Conservation (phyloP, 2,329 filamentous ascomycete species). For the Clonostachys byssicola region DNA sequence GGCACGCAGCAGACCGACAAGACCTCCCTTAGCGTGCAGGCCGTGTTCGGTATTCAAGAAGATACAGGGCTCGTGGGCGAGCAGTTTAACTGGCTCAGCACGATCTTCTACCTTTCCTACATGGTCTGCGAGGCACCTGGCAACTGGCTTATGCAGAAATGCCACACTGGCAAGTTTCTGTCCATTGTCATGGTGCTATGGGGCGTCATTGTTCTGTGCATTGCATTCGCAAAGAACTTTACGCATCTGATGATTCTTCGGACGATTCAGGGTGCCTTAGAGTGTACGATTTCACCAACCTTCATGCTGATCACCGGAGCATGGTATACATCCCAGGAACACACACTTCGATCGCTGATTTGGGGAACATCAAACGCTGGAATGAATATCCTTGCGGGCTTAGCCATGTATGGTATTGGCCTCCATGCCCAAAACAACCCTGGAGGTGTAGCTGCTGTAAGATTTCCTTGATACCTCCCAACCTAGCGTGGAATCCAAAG, state of each 20-base stretch:
- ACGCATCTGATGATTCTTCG: conserved; percentile 19
- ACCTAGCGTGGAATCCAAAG: too few relatives aligned
- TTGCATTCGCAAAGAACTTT: conserved; percentile 19
- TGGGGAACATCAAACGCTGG: conserved; percentile 24
- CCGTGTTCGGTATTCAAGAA: conserved; percentile 18
- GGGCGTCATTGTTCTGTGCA: conserved; percentile 20
- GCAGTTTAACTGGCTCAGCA: conserved; percentile 21
- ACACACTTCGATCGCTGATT: conserved; percentile 19
- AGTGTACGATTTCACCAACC: conserved; percentile 20
- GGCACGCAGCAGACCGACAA: conserved; percentile 21
- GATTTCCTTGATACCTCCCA: too few relatives aligned
- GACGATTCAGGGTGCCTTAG: conserved; percentile 17
- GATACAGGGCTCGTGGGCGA: conserved; percentile 19
- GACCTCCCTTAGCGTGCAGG: conserved; percentile 18
- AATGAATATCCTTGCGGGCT: conserved; percentile 20
- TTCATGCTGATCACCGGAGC: conserved; percentile 22
- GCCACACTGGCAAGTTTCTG: conserved; percentile 23
- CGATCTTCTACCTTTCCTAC: conserved; percentile 20
- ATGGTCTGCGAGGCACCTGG: conserved; percentile 17
- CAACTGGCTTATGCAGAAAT: conserved; percentile 24
- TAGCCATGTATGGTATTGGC: conserved; percentile 20
- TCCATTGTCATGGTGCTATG: conserved; percentile 24
- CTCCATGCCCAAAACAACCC: conserved; percentile 2
- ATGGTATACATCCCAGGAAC: conserved; percentile 23
- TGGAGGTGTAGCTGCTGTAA: too few relatives aligned